Percentiles rank a stretch among this genome's conserved stretches.
Conservation (phyloP, 1,284 basidiomycete species). For the Irpex sp. region DNA sequence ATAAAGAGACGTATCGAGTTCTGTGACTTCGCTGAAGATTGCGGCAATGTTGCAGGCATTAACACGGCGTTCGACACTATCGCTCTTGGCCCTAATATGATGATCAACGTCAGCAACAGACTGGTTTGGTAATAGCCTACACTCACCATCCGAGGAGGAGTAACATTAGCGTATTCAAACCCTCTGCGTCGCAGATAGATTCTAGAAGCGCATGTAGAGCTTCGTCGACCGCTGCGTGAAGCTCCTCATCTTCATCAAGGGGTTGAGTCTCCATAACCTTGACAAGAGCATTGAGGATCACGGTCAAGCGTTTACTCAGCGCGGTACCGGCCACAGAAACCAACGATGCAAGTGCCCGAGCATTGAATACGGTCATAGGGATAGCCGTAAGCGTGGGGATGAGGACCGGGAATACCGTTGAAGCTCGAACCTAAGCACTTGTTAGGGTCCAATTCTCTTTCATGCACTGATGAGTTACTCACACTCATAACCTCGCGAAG, state of each 20-base stretch:
- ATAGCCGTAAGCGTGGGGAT: slow-evolving; percentile 89
- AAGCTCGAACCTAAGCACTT: slow-evolving; percentile 71
- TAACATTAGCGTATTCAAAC: slow-evolving; percentile 86
- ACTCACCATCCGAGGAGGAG: slow-evolving; percentile 84
- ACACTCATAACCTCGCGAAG: slow-evolving; percentile 94
- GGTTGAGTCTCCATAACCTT: slow-evolving; percentile 59
- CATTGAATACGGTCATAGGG: slow-evolving; percentile 95
- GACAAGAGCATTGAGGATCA: slow-evolving; percentile 75
- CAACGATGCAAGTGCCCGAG: slow-evolving; percentile 86
- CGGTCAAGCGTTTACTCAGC: slow-evolving; percentile 77
- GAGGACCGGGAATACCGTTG: slow-evolving; percentile 96
- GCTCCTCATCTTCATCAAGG: slow-evolving; percentile 66
- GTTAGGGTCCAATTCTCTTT: slow-evolving; percentile 5
- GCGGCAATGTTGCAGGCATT: slow-evolving; percentile 79
- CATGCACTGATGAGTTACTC: slow-evolving; percentile 28
- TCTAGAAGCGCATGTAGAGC: slow-evolving; percentile 71
- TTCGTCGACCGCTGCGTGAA: slow-evolving; percentile 70
- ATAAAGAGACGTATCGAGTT: slow-evolving; percentile 80
- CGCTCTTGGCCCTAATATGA: slow-evolving; percentile 69
- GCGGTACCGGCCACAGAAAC: slow-evolving; percentile 93
- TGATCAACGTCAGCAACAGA: background rate
- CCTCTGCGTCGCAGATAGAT: slow-evolving; percentile 82
- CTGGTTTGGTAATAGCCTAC: slow-evolving; percentile 4
- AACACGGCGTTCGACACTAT: slow-evolving; percentile 66
- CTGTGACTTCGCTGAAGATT: slow-evolving; percentile 79